A percentile compares a stretch with the other conserved stretches of the same genome.
Conservation (phyloP, 164 flowering plant genomes). For the Stephania yunnanensis region DNA sequence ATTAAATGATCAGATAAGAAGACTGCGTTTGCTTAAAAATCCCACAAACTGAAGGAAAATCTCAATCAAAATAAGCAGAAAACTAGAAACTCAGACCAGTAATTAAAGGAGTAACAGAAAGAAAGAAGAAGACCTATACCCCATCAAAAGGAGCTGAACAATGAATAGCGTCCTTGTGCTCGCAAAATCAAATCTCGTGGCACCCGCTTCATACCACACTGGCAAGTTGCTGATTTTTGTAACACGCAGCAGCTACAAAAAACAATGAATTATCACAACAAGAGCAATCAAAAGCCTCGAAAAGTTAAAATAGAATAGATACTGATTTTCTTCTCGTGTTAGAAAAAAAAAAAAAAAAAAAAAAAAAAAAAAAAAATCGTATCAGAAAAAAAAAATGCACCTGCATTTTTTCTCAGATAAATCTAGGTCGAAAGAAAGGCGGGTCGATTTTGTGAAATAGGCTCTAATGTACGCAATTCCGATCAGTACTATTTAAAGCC, state of each 20-base stretch:
- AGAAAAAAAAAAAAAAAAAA: background rate
- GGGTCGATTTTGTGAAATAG: background rate
- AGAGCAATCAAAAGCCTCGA: background rate
- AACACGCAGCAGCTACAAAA: slow-evolving; percentile 69
- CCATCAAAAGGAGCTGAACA: slow-evolving; percentile 79
- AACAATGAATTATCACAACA: background rate
- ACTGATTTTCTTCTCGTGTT: background rate
- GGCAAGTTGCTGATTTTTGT: slow-evolving; percentile 64
- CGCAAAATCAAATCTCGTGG: slow-evolving; percentile 65
- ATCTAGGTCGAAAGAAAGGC: background rate
- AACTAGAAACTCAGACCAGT: background rate
- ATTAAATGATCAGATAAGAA: too few species aligned
- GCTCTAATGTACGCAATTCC: background rate
- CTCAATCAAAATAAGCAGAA: background rate
- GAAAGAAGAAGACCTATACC: slow-evolving; percentile 29
- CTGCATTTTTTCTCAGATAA: background rate
- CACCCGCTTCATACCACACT: slow-evolving; percentile 93
- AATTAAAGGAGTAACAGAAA: background rate
- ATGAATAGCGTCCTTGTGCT: slow-evolving; percentile 65
- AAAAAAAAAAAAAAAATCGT: background rate
- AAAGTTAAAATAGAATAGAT: background rate
- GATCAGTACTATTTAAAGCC: background rate
- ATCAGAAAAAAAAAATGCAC: background rate
- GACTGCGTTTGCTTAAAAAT: too few species aligned
- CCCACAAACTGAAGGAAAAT: too few species aligned